Evolutionary conservation across 2,329 filamentous ascomycete genomes (phyloP), one percentile per base, ranked within the genome.

Genomic region (Cordyceps tenuipes): DNA sequence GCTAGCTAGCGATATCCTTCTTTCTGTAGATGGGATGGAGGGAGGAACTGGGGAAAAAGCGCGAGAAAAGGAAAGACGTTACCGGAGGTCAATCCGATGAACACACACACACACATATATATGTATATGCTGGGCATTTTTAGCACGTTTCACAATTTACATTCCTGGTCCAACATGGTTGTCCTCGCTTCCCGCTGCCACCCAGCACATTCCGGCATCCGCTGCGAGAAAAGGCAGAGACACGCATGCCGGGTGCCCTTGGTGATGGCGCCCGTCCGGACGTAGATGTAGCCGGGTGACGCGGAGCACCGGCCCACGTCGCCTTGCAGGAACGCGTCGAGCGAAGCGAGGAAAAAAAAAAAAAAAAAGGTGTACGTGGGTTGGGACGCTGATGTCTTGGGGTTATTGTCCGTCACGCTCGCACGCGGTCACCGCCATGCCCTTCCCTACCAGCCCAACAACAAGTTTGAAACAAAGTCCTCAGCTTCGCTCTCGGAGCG

Each of bases 271-370:
- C 89, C 89, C 1, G 82, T 90, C 76, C 89, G 84, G 47, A 92
- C 85, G 73, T 91, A 92, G 2, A 92, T 74, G 82, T 88, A 93
- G 0, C 89, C 89, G 6, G 6, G 82, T 88, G 50, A 92, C 78
- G n/a, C n/a, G n/a, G n/a, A n/a, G n/a, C n/a, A n/a, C n/a, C n/a
- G n/a, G n/a, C n/a, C n/a, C n/a, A n/a, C n/a, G n/a, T n/a, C n/a
- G n/a, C n/a, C n/a, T n/a, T n/a, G n/a, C n/a, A n/a, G n/a, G n/a
- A n/a, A n/a, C n/a, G n/a, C n/a, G n/a, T 31, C 21, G 21, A 46
- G 47, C 53, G 53, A 43, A 54, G 46, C n/a, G 36, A 61, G 54
- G 19, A 26, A 60, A 26, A 52, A 23, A 19, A 13, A 7, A 15
- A 60, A 23, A 23, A 23, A 23, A 19, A 7, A 7, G 8, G 55